Evolutionary conservation across 371 early-diverging fungal species (phyloP).

Genomic region (Fennellomyces sp.): DNA sequence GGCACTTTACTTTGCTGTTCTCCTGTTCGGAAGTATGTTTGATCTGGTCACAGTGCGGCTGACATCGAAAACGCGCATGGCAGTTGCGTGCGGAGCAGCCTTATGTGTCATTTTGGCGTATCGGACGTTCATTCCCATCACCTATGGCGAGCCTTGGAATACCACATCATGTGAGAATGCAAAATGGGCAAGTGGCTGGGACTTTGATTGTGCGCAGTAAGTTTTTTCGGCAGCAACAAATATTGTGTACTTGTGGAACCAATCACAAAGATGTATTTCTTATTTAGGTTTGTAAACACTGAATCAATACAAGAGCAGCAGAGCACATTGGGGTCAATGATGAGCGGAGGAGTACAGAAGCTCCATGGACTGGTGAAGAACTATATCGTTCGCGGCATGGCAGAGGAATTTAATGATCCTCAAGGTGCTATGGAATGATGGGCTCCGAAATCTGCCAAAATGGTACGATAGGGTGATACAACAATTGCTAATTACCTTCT

Average conservation of each 20-base stretch:
- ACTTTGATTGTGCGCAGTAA: slow-evolving; percentile 50
- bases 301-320: not conserved
- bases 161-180: slow-evolving; percentile 65
- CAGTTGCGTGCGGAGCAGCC: slow-evolving; percentile 52
- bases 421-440: not conserved
- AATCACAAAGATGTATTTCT: too few species aligned
- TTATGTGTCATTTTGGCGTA: slow-evolving; percentile 57
- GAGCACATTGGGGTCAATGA: not conserved
- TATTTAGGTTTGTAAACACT: not conserved
- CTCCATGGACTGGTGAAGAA: not conserved
- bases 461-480: not conserved
- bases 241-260: too few species aligned
- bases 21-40: slow-evolving; percentile 72
- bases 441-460: not conserved
- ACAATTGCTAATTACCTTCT: not conserved
- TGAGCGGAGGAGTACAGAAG: not conserved
- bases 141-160: slow-evolving; percentile 86
- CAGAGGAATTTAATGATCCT: not conserved
- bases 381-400: not conserved
- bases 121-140: slow-evolving; percentile 75
- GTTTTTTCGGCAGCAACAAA: too few species aligned
- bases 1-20: slow-evolving; percentile 83
- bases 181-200: slow-evolving; percentile 87
- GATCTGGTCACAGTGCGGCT: slow-evolving; percentile 78
- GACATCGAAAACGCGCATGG: slow-evolving; percentile 41